Percentiles rank a stretch among this genome's conserved stretches.
phyloP scores from a whole-genome alignment of 106 monocot species.

The Allium cepa region DNA sequence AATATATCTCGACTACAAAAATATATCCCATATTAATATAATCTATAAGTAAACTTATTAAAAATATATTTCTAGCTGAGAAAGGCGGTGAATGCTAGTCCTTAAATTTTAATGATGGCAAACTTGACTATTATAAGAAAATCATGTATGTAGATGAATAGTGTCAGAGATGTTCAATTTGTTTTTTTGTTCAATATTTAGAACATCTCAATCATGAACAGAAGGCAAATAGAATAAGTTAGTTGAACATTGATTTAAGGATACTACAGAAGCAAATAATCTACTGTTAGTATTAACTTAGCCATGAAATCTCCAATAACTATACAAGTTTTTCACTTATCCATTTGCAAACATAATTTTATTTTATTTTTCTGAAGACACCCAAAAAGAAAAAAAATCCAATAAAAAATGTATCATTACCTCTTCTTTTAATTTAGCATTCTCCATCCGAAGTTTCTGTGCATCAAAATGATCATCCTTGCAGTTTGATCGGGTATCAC shows the following conservation, averaged over 20 bases:
- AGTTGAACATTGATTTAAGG: not conserved
- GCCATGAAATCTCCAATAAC: not conserved
- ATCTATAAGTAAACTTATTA: not conserved
- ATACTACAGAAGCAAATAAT: no score
- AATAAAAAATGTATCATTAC: slow-evolving; percentile 15
- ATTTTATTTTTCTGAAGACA: not conserved
- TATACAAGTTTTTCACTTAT: not conserved
- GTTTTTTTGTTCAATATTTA: not conserved
- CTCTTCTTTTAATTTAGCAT: slow-evolving; percentile 83
- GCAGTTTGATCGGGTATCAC: slow-evolving; percentile 46
- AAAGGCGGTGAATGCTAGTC: not conserved
- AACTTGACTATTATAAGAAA: not conserved
- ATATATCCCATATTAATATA: not conserved
- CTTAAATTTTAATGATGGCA: not conserved
- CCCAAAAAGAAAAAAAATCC: not conserved
- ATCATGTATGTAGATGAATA: not conserved
- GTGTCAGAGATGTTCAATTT: not conserved
- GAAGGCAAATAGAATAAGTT: not conserved
- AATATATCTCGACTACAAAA: not conserved
- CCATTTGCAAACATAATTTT: not conserved
- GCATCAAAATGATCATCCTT: slow-evolving; percentile 82
- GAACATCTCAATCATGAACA: not conserved
- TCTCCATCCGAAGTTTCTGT: slow-evolving; percentile 79
- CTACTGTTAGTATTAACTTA: no score
- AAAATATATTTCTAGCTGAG: not conserved